A percentile compares a stretch with the other conserved stretches of the same genome.
These are phyloP conservation scores for Trypanosoma boissoni DNA, from an alignment of 208 protist genomes.

Conservation along the genomic window DNA sequence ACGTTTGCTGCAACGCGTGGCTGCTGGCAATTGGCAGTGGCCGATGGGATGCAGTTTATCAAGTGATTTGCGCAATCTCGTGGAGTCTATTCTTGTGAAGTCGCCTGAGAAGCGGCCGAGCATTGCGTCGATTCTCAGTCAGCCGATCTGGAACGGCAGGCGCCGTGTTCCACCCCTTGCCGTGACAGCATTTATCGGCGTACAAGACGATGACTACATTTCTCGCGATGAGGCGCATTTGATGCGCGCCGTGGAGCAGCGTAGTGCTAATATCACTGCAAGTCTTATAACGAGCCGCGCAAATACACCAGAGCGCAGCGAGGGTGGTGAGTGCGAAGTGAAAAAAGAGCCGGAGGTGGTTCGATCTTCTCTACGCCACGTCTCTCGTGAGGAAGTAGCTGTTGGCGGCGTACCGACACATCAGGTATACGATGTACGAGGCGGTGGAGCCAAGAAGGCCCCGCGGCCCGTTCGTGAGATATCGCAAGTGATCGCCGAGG, in stretches of 20 bases:
- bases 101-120: conserved; percentile 59
- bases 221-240: conserved; percentile 77
- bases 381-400: conserved; percentile 48
- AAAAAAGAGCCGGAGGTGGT: neutral
- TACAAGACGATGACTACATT: conserved; percentile 80
- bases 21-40: conserved; percentile 76
- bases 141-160: conserved; percentile 65
- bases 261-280: conserved; percentile 68
- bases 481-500: conserved; percentile 71
- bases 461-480: conserved; percentile 79
- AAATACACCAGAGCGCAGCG: conserved; percentile 28
- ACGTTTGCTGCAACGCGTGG: conserved; percentile 64
- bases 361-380: conserved; percentile 65
- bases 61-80: conserved; percentile 52
- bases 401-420: conserved; percentile 55
- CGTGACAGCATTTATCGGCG: conserved; percentile 72
- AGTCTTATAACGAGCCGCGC: conserved; percentile 49
- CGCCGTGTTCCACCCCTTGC: conserved; percentile 65
- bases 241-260: conserved; percentile 80
- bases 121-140: conserved; percentile 53
- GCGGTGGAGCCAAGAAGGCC: conserved; percentile 49
- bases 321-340: neutral
- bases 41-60: conserved; percentile 57
- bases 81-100: conserved; percentile 61
- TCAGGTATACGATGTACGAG: conserved; percentile 86